phyloP scores from a whole-genome alignment of 768 basidiomycete species.

The Butyriboletus loyo region DNA sequence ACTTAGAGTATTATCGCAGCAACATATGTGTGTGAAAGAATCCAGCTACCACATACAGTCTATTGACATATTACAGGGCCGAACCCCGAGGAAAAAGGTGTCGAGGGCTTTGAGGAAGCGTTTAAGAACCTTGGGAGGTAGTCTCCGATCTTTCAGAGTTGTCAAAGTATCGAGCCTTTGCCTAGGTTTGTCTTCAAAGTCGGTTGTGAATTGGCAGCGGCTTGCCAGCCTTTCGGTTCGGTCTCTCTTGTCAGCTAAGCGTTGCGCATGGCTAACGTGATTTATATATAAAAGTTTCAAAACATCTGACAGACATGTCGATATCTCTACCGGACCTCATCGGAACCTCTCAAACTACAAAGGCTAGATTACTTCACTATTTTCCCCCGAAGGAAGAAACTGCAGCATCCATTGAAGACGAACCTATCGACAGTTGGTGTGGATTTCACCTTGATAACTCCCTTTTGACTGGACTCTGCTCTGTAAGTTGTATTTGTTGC shows the following conservation, averaged over 20 bases:
- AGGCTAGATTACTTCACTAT: slow-evolving; percentile 95
- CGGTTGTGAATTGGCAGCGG: slow-evolving; percentile 75
- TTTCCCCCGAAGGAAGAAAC: slow-evolving; percentile 64
- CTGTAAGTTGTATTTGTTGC: slow-evolving; percentile 43
- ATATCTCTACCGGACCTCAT: slow-evolving; percentile 73
- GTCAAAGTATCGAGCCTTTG: slow-evolving; percentile 2
- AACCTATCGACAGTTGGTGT: slow-evolving; percentile 85
- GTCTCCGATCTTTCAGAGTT: slow-evolving; percentile 6
- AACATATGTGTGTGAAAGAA: slow-evolving; percentile 72
- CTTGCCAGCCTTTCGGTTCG: slow-evolving; percentile 89
- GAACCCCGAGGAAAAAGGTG: slow-evolving; percentile 45
- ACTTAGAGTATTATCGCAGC: slow-evolving; percentile 81
- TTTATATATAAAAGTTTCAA: slow-evolving; percentile 45
- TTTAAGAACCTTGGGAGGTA: slow-evolving; percentile 85
- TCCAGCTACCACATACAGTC: not conserved
- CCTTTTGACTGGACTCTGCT: slow-evolving; percentile 88
- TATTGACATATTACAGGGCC: slow-evolving; percentile 53
- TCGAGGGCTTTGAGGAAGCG: slow-evolving; percentile 79
- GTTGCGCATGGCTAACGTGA: not conserved
- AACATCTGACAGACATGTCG: slow-evolving; percentile 59
- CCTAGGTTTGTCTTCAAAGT: slow-evolving; percentile 75
- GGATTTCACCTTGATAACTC: slow-evolving; percentile 95
- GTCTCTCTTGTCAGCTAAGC: not conserved
- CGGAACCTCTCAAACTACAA: slow-evolving; percentile 73
- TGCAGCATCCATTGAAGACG: slow-evolving; percentile 45